Percentiles rank a stretch among this genome's conserved stretches.
Evolutionary conservation across 305 asterid genomes (phyloP).

Genomic region (Withania somnifera): DNA sequence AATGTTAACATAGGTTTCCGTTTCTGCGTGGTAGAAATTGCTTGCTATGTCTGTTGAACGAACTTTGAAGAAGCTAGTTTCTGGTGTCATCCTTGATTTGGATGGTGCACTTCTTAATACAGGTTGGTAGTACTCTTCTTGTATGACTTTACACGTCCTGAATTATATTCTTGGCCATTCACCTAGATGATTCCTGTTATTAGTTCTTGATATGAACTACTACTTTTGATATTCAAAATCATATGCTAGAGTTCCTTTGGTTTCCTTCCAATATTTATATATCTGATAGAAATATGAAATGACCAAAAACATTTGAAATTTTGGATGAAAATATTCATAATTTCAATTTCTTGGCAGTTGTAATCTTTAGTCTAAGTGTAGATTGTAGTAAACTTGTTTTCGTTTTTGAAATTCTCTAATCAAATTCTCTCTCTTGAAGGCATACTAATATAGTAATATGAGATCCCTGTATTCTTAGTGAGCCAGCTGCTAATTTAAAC

Average conservation of each 20-base stretch:
- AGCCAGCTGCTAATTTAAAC: too few relatives aligned
- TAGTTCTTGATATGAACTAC: neutral
- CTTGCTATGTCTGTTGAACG: slow-evolving; percentile 25
- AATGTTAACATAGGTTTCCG: neutral
- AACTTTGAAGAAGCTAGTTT: slow-evolving; percentile 46
- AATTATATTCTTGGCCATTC: slow-evolving; percentile 1
- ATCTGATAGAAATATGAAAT: too few relatives aligned
- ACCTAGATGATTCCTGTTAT: neutral
- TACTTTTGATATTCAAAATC: neutral
- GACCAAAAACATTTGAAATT: too few relatives aligned
- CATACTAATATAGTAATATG: too few relatives aligned
- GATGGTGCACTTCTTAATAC: slow-evolving; percentile 93
- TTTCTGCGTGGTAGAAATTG: neutral
- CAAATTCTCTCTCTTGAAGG: too few relatives aligned
- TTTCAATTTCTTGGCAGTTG: too few relatives aligned
- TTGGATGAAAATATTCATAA: too few relatives aligned
- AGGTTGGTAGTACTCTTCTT: slow-evolving; percentile 32
- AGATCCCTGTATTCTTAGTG: too few relatives aligned
- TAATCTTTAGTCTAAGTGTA: too few relatives aligned
- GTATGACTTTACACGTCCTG: neutral
- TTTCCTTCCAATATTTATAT: too few relatives aligned
- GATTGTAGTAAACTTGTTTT: too few relatives aligned
- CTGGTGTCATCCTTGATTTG: slow-evolving; percentile 82
- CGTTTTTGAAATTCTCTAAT: too few relatives aligned
- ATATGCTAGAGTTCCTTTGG: neutral